These are phyloP conservation scores for Datura wrightii DNA, from an alignment of 257 asterid species.

Conservation along the genomic window DNA sequence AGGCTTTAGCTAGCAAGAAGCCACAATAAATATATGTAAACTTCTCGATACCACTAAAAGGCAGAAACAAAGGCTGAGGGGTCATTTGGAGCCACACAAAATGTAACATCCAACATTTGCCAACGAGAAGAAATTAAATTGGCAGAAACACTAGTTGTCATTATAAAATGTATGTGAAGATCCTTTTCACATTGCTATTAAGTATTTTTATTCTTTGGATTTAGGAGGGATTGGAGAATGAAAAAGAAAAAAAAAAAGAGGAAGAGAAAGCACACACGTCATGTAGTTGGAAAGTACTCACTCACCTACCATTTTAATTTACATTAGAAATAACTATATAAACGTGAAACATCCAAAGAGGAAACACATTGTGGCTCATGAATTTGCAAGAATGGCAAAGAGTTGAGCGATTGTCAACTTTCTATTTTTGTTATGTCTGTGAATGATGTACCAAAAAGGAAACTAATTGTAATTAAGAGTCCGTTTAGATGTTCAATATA, in stretches of 20 bases:
- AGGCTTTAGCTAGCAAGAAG: background rate
- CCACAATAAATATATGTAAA: conserved; percentile 5
- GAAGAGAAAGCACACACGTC: conserved; percentile 15
- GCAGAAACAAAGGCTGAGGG: conserved; percentile 1
- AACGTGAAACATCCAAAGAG: background rate
- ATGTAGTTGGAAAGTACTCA: background rate
- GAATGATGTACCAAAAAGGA: background rate
- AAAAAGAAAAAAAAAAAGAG: background rate
- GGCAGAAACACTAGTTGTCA: background rate
- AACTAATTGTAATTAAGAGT: background rate
- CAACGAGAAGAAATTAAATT: background rate
- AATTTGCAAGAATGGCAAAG: background rate
- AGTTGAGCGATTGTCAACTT: background rate
- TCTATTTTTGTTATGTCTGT: background rate
- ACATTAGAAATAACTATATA: background rate
- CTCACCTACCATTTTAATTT: background rate
- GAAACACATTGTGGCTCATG: background rate
- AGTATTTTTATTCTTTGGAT: background rate
- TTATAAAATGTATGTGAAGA: background rate
- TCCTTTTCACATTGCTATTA: conserved; percentile 10
- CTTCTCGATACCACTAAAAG: conserved; percentile 19
- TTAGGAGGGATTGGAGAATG: background rate
- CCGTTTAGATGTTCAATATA: too few species aligned
- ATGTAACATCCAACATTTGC: background rate
- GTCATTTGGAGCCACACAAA: conserved; percentile 23